Base-by-base conservation (phyloP, 2,329 filamentous ascomycete genomes). In the Emergomyces pasteurianus region DNA sequence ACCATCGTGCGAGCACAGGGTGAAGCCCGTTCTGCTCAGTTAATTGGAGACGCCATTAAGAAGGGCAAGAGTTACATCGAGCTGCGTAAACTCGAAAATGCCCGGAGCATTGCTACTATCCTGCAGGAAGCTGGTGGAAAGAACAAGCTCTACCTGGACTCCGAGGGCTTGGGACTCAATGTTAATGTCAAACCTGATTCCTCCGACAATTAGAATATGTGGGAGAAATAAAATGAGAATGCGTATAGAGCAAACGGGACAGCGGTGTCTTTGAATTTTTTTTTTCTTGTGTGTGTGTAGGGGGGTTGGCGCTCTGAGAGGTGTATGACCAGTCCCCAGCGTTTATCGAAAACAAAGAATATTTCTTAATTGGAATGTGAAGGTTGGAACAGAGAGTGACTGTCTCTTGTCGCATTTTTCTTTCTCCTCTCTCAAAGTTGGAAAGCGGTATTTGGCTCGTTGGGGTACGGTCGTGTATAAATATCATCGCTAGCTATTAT, bases 21-120 rank as follows among this genome's bases (percentile, higher is more conserved):
- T 90, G 94, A 99, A 80, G 94, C 94, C 57, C 89, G 94, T 67
- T 97, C 94, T 46, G 94, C 94, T 54, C 92, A 99, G 79, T 86
- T 99, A 65, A 96, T 99, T 71, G 94, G 94, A 77, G 94, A 99
- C 59, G 94, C 94, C 64, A 95, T 99, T 86, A 99, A 97, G 89
- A 99, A 97, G 88, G 95, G 84, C 81, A 88, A 92, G 79, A 88
- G 90, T 66, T 99, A 99, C 75, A 85, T 99, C 65, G 94, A 97
- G 78, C 84, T 99, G 73, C 90, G 95, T 79, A 94, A 95, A 82
- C 95, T 99, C 70, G 94, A 99, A 80, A 99, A 96, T 71, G 94
- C 94, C 7, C 84, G 90, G 67, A 83, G 85, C 61, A 95, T 99
- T 76, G 94, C 94, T n/a, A 77, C 82, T 68, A 86, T 95, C 68